A percentile compares a stretch with the other conserved stretches of the same genome.
phyloP scores from a whole-genome alignment of 148 eudicot genomes.

The Polygonum maritimum region DNA sequence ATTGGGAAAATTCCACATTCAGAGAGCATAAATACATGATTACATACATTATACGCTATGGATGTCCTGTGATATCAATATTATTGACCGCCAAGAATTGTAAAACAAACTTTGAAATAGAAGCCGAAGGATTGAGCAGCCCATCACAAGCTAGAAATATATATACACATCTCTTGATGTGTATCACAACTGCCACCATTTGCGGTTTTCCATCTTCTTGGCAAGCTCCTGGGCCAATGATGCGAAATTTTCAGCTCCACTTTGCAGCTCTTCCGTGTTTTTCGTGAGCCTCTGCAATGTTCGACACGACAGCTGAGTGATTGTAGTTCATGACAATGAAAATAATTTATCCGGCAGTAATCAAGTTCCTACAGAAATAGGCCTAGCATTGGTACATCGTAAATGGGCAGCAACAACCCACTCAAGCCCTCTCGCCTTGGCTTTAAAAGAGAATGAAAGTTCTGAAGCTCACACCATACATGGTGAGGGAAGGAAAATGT shows the following conservation, averaged over 20 bases:
- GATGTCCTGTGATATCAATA: not conserved
- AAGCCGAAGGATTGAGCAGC: not conserved
- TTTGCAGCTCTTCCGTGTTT: constrained; percentile 68
- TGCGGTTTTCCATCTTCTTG: constrained; percentile 74
- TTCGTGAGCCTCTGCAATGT: constrained; percentile 50
- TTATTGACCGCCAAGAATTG: not conserved
- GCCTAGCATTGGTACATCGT: not conserved
- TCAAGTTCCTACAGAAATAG: not conserved
- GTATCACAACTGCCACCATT: constrained; percentile 76
- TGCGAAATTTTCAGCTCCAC: constrained; percentile 73
- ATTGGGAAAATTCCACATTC: too few relatives aligned
- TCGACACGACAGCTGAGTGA: not conserved
- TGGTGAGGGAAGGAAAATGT: not conserved
- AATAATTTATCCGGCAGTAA: not conserved
- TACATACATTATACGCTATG: not conserved
- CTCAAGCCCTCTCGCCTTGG: not conserved
- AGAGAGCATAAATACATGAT: not conserved
- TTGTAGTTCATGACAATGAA: not conserved
- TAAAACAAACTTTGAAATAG: not conserved
- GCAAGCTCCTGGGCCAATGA: constrained; percentile 75
- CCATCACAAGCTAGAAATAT: not conserved
- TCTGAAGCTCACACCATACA: not conserved
- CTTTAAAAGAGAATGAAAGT: not conserved
- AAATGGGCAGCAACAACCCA: not conserved
- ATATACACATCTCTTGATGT: not conserved